These are phyloP conservation scores for Tulasnella sp. DNA, from an alignment of 768 basidiomycete genomes.

Conservation along the genomic window DNA sequence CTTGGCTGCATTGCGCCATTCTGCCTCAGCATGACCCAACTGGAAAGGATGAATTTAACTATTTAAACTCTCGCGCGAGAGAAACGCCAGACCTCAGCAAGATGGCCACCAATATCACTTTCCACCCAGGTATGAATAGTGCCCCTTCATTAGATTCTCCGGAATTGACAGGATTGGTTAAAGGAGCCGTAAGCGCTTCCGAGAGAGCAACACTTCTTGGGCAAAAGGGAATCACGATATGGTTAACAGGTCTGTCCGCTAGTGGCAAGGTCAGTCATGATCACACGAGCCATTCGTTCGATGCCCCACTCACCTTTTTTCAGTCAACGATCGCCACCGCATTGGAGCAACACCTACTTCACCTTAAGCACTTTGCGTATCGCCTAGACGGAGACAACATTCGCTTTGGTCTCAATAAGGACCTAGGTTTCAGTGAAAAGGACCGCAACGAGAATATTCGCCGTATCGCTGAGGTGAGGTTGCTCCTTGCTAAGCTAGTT, in stretches of 20 bases:
- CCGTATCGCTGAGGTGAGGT: slow-evolving; percentile 83
- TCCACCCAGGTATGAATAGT: slow-evolving; percentile 55
- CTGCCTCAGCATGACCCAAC: slow-evolving; percentile 11
- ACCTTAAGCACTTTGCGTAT: slow-evolving; percentile 79
- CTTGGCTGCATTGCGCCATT: slow-evolving; percentile 14
- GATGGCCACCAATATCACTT: slow-evolving; percentile 52
- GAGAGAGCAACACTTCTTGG: slow-evolving; percentile 66
- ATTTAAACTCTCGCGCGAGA: background rate
- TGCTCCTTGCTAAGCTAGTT: background rate
- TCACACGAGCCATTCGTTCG: background rate
- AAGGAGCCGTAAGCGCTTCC: slow-evolving; percentile 64
- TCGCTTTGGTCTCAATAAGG: slow-evolving; percentile 93
- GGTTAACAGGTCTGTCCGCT: slow-evolving; percentile 94
- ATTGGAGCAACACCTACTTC: slow-evolving; percentile 90
- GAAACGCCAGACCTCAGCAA: background rate
- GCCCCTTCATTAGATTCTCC: background rate
- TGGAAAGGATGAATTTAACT: background rate
- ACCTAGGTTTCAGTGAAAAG: slow-evolving; percentile 88
- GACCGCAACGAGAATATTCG: slow-evolving; percentile 95
- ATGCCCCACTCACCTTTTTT: background rate
- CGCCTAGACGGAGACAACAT: slow-evolving; percentile 95
- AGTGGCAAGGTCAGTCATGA: slow-evolving; percentile 72
- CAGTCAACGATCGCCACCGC: slow-evolving; percentile 98
- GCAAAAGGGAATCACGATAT: slow-evolving; percentile 88
- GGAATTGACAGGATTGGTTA: slow-evolving; percentile 13